phyloP scores from a whole-genome alignment of 192 early-diverging fungal genomes.

The Spinellus fusiger region DNA sequence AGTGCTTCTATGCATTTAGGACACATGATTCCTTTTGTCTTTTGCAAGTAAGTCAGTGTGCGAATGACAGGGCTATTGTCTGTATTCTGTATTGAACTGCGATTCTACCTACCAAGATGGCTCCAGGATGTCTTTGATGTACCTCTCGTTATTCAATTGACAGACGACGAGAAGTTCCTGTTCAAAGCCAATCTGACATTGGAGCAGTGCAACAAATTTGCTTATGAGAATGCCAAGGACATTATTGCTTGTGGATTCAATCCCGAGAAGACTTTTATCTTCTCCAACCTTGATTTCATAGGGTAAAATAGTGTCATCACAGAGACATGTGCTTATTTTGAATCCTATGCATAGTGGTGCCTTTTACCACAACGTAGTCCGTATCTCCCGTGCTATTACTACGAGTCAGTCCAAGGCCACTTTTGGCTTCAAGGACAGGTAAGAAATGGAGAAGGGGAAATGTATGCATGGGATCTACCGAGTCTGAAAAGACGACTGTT shows the following conservation, averaged over 20 bases:
- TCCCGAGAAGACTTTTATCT: constrained; percentile 95
- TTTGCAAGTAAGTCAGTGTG: constrained; percentile 70
- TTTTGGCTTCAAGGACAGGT: constrained; percentile 88
- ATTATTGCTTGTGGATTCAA: constrained; percentile 95
- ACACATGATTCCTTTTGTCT: constrained; percentile 95
- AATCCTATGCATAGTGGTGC: constrained; percentile 48
- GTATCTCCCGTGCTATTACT: constrained; percentile 85
- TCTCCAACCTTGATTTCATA: constrained; percentile 87
- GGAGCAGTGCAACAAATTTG: constrained; percentile 72
- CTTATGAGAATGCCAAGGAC: constrained; percentile 80
- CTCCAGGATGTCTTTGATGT: constrained; percentile 95
- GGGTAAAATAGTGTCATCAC: constrained; percentile 46
- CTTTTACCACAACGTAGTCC: constrained; percentile 91
- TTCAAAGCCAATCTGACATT: constrained; percentile 87
- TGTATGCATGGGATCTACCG: neutral
- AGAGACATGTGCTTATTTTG: neutral
- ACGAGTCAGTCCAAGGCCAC: constrained; percentile 72
- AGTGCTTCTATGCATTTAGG: constrained; percentile 91
- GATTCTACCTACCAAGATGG: constrained; percentile 49
- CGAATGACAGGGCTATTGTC: neutral
- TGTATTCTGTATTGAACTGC: neutral
- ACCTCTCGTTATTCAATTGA: constrained; percentile 93
- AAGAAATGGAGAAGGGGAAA: neutral
- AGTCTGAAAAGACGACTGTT: neutral
- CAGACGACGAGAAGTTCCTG: constrained; percentile 98